Evolutionary conservation across 805 yeast species (phyloP).

Genomic region (Wickerhamomyces subpelliculosus): DNA sequence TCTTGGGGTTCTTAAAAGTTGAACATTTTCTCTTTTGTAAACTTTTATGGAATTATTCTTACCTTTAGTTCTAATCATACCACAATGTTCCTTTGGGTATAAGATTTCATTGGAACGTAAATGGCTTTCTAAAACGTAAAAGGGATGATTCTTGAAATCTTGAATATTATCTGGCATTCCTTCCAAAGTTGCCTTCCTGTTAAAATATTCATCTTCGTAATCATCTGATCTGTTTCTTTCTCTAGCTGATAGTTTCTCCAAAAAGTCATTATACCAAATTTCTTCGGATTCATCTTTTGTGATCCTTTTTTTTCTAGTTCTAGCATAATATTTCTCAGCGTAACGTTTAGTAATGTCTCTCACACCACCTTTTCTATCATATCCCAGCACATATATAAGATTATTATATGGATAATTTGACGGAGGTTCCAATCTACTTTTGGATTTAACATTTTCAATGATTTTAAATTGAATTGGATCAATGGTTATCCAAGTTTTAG

Average conservation of each 20-base stretch:
- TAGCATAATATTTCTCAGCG: constrained; percentile 61
- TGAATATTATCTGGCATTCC: constrained; percentile 82
- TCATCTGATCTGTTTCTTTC: constrained; percentile 22
- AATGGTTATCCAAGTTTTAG: constrained; percentile 73
- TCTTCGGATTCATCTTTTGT: constrained; percentile 46
- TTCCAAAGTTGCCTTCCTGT: constrained; percentile 58
- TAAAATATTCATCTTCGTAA: constrained; percentile 55
- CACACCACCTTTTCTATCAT: constrained; percentile 54
- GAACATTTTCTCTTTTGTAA: constrained; percentile 60
- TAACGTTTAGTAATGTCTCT: constrained; percentile 86
- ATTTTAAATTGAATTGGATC: constrained; percentile 67
- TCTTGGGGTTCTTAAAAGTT: constrained; percentile 59
- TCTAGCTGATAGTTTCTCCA: constrained; percentile 16
- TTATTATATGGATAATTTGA: constrained; percentile 47
- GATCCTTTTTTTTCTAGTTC: constrained; percentile 67
- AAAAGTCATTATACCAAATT: constrained; percentile 51
- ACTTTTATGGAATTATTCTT: constrained; percentile 47
- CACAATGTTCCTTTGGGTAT: constrained; percentile 64
- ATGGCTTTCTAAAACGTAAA: constrained; percentile 74
- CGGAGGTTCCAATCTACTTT: constrained; percentile 70
- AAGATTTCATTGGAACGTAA: constrained; percentile 66
- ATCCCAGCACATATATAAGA: constrained; percentile 72
- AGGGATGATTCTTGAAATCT: constrained; percentile 84
- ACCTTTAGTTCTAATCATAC: constrained; percentile 51
- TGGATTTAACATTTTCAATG: constrained; percentile 54